Percentiles rank a stretch among this genome's conserved stretches.
phyloP scores from a whole-genome alignment of 2,329 filamentous ascomycete species.

The Samsoniella hepiali region DNA sequence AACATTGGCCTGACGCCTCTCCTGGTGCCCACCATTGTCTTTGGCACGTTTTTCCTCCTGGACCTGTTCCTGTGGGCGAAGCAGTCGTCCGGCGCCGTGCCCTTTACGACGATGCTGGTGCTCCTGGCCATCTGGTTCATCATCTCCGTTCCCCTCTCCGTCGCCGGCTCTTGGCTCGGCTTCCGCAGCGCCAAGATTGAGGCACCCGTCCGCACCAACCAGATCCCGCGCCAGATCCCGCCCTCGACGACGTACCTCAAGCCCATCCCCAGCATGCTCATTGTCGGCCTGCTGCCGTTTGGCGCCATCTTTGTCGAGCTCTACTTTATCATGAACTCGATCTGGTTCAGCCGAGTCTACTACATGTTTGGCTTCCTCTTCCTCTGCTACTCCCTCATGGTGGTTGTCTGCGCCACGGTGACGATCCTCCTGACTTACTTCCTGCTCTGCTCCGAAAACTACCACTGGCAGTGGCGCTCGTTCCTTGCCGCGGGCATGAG shows the following conservation, averaged over 20 bases:
- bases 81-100: slow-evolving; percentile 86
- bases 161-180: slow-evolving; percentile 88
- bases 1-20: slow-evolving; percentile 87
- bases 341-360: slow-evolving; percentile 98
- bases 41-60: slow-evolving; percentile 84
- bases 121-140: slow-evolving; percentile 94
- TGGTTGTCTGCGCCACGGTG: slow-evolving; percentile 87
- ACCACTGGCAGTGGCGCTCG: slow-evolving; percentile 97
- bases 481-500: slow-evolving; percentile 91
- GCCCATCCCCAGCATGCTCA: slow-evolving; percentile 82
- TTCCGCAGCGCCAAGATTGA: slow-evolving; percentile 73
- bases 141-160: slow-evolving; percentile 87
- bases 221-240: slow-evolving; percentile 95
- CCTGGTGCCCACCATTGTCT: slow-evolving; percentile 82
- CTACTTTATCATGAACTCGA: slow-evolving; percentile 98
- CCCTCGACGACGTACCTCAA: slow-evolving; percentile 78
- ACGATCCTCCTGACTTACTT: slow-evolving; percentile 96
- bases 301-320: slow-evolving; percentile 97
- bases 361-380: slow-evolving; percentile 99
- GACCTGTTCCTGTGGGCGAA: slow-evolving; percentile 97
- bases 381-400: slow-evolving; percentile 95
- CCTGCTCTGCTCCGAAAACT: slow-evolving; percentile 91
- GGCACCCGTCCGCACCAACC: slow-evolving; percentile 88
- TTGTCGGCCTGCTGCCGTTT: slow-evolving; percentile 91
- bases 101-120: slow-evolving; percentile 94